These are phyloP conservation scores for Mycena latifolia DNA, from an alignment of 768 basidiomycete species.

Conservation along the genomic window DNA sequence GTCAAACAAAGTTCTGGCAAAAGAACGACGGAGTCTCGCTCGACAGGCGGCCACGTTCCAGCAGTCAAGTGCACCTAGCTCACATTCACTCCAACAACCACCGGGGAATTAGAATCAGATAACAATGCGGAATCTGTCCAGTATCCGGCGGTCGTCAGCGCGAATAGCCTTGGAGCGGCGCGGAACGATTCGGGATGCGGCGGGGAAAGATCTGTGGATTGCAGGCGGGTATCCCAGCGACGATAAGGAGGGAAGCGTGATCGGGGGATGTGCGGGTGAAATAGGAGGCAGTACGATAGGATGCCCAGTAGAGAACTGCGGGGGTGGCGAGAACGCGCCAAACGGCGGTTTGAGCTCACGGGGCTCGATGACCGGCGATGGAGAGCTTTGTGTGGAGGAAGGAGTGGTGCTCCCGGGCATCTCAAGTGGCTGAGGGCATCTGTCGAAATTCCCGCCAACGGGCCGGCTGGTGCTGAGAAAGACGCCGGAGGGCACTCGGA, in stretches of 20 bases:
- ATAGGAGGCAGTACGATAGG: slow-evolving; percentile 22
- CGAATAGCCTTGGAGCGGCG: not conserved
- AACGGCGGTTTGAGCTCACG: not conserved
- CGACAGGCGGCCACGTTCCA: too few species aligned
- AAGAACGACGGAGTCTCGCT: too few species aligned
- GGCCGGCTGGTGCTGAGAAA: slow-evolving; percentile 57
- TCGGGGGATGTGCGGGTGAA: slow-evolving; percentile 3
- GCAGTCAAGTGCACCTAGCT: too few species aligned
- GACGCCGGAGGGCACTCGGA: slow-evolving; percentile 63
- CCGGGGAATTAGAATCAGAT: slow-evolving; percentile 1
- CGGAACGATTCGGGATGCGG: not conserved
- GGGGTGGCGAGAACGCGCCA: not conserved
- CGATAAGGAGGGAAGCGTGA: slow-evolving; percentile 25
- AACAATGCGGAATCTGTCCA: slow-evolving; percentile 20
- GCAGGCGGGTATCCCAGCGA: slow-evolving; percentile 16
- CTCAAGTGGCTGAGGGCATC: slow-evolving; percentile 2
- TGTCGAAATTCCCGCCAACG: slow-evolving; percentile 1
- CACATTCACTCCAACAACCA: too few species aligned
- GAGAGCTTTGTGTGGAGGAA: not conserved
- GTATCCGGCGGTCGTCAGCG: slow-evolving; percentile 48
- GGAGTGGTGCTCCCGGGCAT: not conserved
- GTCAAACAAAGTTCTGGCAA: too few species aligned
- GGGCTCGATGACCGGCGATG: not conserved
- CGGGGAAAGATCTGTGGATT: not conserved
- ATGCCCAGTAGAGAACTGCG: not conserved